Evolutionary conservation across 148 eudicot species (phyloP).

Genomic region (Dianthus caryophyllus): DNA sequence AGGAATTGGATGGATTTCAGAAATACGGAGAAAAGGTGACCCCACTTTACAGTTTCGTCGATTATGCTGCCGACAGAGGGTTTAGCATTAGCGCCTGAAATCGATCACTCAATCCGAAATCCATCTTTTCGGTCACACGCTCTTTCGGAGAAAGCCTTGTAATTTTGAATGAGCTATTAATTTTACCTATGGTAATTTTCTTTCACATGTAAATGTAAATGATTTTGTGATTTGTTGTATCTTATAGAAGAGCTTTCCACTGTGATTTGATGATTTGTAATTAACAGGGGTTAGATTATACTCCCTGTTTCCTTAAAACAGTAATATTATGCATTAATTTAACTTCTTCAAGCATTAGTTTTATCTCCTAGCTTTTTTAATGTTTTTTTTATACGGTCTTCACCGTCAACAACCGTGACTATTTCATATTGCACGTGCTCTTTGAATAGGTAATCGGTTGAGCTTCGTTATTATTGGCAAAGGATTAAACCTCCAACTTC

Average conservation of each 20-base stretch:
- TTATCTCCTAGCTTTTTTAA: too few species aligned
- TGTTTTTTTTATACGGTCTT: too few species aligned
- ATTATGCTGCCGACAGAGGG: conserved; percentile 89
- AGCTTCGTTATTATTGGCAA: too few species aligned
- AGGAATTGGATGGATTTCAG: conserved; percentile 61
- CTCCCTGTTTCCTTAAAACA: neutral
- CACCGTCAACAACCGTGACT: too few species aligned
- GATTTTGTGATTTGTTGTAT: neutral
- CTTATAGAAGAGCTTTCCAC: conserved; percentile 11
- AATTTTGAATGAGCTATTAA: too few species aligned
- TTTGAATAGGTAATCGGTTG: too few species aligned
- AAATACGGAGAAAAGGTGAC: conserved; percentile 68
- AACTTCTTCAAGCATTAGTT: too few species aligned
- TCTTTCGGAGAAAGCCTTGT: neutral
- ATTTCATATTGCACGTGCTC: too few species aligned
- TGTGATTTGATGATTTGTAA: conserved; percentile 1
- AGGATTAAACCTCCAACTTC: too few species aligned
- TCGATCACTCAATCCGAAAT: neutral
- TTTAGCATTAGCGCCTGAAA: conserved; percentile 44
- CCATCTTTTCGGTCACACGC: too few species aligned
- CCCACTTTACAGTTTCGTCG: conserved; percentile 81
- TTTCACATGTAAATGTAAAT: neutral
- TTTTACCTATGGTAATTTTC: neutral
- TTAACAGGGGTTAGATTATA: conserved; percentile 1
- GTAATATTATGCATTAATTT: too few species aligned